These are phyloP conservation scores for Chimonanthus salicifolius DNA, from an alignment of 164 flowering plant species.

Conservation along the genomic window DNA sequence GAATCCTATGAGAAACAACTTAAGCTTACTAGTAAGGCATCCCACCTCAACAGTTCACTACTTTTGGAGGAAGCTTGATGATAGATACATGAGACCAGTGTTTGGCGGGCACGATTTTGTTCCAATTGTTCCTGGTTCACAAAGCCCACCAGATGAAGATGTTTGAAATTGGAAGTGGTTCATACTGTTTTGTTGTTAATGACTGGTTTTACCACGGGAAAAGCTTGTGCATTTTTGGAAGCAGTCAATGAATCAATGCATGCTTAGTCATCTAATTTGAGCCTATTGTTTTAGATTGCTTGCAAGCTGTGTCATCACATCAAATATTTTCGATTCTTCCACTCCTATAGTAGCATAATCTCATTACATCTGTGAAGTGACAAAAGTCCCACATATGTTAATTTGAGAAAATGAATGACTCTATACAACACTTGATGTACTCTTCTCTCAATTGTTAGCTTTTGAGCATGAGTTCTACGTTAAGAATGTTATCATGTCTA, in stretches of 20 bases:
- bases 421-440: too few relatives aligned
- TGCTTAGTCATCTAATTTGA: background rate
- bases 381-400: too few relatives aligned
- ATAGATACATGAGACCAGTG: constrained; percentile 67
- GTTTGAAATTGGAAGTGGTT: background rate
- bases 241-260: background rate
- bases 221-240: background rate
- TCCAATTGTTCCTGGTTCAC: constrained; percentile 51
- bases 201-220: background rate
- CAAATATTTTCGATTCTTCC: too few relatives aligned
- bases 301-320: background rate
- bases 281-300: background rate
- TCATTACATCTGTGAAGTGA: too few relatives aligned
- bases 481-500: too few relatives aligned
- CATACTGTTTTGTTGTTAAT: background rate
- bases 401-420: too few relatives aligned
- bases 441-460: too few relatives aligned
- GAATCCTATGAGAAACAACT: constrained; percentile 25
- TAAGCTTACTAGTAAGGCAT: constrained; percentile 44
- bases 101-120: constrained; percentile 78
- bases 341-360: too few relatives aligned
- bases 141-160: constrained; percentile 23
- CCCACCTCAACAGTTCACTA: constrained; percentile 67
- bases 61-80: constrained; percentile 81
- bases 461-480: too few relatives aligned